Conservation (phyloP, 371 early-diverging fungal genomes). For the Mucor mucedo region DNA sequence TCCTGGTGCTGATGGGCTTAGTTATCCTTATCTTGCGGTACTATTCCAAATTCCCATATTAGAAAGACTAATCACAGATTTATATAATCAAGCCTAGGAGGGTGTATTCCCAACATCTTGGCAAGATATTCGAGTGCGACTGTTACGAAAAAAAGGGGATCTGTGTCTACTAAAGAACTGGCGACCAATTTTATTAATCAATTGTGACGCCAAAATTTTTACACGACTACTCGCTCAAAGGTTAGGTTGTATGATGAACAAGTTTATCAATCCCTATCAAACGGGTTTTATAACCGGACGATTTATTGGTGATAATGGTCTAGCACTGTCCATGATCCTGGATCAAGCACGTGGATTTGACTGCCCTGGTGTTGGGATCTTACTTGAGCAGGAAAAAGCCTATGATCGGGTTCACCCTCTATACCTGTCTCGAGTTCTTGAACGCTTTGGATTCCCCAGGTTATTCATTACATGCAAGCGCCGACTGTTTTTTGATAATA, state of each 20-base stretch:
- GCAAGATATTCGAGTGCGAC: constrained; percentile 8
- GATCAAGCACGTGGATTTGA: constrained; percentile 11
- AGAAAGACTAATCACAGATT: background rate
- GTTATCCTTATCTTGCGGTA: background rate
- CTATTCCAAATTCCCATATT: background rate
- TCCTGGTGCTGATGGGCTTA: background rate
- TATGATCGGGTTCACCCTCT: constrained; percentile 25
- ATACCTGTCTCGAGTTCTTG: constrained; percentile 12
- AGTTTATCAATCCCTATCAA: constrained; percentile 7
- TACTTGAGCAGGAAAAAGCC: constrained; percentile 28
- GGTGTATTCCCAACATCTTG: constrained; percentile 4
- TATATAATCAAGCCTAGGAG: constrained; percentile 10
- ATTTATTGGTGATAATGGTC: constrained; percentile 20
- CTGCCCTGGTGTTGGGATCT: constrained; percentile 5
- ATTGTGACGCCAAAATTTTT: constrained; percentile 32
- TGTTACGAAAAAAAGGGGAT: constrained; percentile 16
- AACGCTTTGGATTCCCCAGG: constrained; percentile 16
- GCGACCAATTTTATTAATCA: constrained; percentile 33
- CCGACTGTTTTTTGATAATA: constrained; percentile 11
- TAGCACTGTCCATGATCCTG: background rate
- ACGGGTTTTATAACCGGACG: constrained; percentile 8
- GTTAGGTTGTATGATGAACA: background rate
- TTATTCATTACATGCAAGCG: constrained; percentile 3
- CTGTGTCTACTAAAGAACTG: constrained; percentile 23
- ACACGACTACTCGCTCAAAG: constrained; percentile 24